Conservation (phyloP, 768 basidiomycete genomes). For the Xanthoconium stramineum region DNA sequence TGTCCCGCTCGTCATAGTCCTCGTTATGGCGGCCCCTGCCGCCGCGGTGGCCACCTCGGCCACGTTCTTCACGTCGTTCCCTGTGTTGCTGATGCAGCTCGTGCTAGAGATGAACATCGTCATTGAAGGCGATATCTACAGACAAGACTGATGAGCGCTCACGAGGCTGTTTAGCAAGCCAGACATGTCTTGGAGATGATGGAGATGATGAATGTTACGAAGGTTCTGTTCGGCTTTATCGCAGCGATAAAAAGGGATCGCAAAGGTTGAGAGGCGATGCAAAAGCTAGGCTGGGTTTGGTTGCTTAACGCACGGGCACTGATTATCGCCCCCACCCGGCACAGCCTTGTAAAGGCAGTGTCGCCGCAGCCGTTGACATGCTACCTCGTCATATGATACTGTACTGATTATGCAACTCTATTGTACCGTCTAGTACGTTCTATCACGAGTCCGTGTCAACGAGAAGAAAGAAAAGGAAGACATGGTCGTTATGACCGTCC, state of each 20-base stretch:
- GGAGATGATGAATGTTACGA: not conserved
- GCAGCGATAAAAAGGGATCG: slow-evolving; percentile 4
- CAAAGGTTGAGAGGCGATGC: not conserved
- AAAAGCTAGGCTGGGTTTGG: too few relatives aligned
- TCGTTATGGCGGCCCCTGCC: not conserved
- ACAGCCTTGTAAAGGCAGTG: slow-evolving; percentile 3
- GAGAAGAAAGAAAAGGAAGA: not conserved
- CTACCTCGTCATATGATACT: too few relatives aligned
- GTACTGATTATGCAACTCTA: not conserved
- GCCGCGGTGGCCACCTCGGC: too few relatives aligned
- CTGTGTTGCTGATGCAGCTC: slow-evolving; percentile 5
- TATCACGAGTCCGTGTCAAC: not conserved
- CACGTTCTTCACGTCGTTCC: too few relatives aligned
- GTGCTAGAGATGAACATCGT: not conserved
- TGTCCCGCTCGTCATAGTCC: not conserved
- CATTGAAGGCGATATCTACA: not conserved
- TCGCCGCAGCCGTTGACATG: too few relatives aligned
- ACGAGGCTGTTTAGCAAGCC: slow-evolving; percentile 1
- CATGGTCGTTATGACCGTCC: not conserved
- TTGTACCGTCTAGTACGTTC: not conserved
- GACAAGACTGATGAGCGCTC: not conserved
- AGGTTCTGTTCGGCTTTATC: not conserved
- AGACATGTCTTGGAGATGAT: slow-evolving; percentile 12
- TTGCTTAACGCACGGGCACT: not conserved
- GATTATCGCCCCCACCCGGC: not conserved